Percentiles rank a stretch among this genome's conserved stretches.
These are phyloP conservation scores for Lodderomyces orthopsilosis DNA, from an alignment of 1,139 yeast species.

Conservation along the genomic window DNA sequence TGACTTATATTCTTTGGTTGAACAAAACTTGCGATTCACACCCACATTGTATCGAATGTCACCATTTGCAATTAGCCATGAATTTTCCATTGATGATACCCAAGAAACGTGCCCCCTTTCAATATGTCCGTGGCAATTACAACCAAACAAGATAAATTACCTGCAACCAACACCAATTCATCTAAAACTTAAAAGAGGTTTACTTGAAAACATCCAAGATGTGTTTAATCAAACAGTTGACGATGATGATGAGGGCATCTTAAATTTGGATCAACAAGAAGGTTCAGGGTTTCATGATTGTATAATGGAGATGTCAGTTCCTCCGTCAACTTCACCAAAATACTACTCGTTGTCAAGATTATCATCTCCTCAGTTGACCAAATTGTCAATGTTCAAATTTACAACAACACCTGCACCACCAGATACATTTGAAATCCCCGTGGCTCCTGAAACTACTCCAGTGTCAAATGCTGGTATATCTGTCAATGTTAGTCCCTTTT, in stretches of 20 bases:
- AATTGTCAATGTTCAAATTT: not conserved
- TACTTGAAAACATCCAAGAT: not conserved
- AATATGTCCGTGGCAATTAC: not conserved
- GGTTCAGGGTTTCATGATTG: not conserved
- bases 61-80: not conserved
- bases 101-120: not conserved
- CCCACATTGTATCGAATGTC: not conserved
- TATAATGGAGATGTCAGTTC: not conserved
- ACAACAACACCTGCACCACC: not conserved
- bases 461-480: not conserved
- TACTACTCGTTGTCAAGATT: not conserved
- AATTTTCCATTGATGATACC: not conserved
- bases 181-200: not conserved
- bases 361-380: not conserved
- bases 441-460: not conserved
- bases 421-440: not conserved
- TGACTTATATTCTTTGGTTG: not conserved
- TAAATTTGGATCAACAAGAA: not conserved
- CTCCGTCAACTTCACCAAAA: not conserved
- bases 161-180: not conserved
- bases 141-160: not conserved
- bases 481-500: not conserved
- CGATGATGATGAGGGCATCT: not conserved
- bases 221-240: constrained; percentile 1
- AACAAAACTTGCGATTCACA: not conserved